Evolutionary conservation across 2,329 filamentous ascomycete species (phyloP), one percentile per base, ranked within the genome.

Genomic region (Talaromyces atroroseus): DNA sequence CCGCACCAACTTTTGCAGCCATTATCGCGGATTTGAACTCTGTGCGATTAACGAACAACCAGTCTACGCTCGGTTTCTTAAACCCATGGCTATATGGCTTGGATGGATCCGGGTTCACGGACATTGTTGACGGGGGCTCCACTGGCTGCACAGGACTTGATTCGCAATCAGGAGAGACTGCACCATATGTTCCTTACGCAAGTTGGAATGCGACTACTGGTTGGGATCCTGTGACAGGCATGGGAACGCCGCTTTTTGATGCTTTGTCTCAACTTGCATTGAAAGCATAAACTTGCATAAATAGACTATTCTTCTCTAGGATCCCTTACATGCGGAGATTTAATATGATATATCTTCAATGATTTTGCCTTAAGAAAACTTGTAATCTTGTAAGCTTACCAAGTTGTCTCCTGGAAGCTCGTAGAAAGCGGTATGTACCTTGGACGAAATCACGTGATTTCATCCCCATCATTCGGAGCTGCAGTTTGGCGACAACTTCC

Each of bases 11-110:
- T 0, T 80, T 86, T 50, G 84, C 85, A 0, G 79, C 79, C 14
- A 78, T 90, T 60, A 73, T 90, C 49, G 78, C 81, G 0, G 76
- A 88, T 38, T 68, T 90, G 51, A 89, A 89, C 65, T 82, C 85
- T 58, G 79, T 81, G 21, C 76, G 84, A 32, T 69, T 87, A 49
- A 72, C 78, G 16, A 72, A 74, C n/a, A 81, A 81, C 1, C 78
- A 78, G 65, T 67, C 78, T 6, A 64, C 74, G 0, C 69, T 86
- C 63, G 83, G 83, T 1, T 86, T 84, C 63, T 67, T 86, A 24
- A 86, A 86, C 66, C 82, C 83, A 1, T 83, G 80, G 79, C 69
- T 86, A 16, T 86, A 85, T 63, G 69, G 68, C 23, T 59, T 72
- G 38, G 75, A 73, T 20, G 68, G 69, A 58, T 62, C 67, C 20